A percentile compares a stretch with the other conserved stretches of the same genome.
phyloP scores from a whole-genome alignment of 2,329 filamentous ascomycete genomes.

The Cadophora luteo-olivacea region DNA sequence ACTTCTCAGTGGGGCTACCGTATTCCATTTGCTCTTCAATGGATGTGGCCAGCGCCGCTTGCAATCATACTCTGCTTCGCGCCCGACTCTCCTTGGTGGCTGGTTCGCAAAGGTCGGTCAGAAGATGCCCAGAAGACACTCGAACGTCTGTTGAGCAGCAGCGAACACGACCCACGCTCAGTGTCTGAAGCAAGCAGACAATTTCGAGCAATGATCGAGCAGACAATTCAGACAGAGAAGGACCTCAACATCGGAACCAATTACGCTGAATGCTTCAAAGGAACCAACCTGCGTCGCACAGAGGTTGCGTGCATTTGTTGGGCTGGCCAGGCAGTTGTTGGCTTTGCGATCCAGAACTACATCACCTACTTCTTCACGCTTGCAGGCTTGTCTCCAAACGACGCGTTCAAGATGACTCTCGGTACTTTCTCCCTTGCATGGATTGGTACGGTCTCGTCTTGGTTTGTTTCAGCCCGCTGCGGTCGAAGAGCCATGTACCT shows the following conservation, averaged over 20 bases:
- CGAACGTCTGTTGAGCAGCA: background rate
- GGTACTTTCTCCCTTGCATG: constrained; percentile 54
- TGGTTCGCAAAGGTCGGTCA: background rate
- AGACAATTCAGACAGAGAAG: constrained; percentile 62
- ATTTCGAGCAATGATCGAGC: constrained; percentile 56
- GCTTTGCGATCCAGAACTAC: constrained; percentile 68
- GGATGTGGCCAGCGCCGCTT: constrained; percentile 56
- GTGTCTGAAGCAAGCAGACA: constrained; percentile 45
- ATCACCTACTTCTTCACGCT: constrained; percentile 66
- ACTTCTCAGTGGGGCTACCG: constrained; percentile 55
- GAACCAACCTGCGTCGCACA: constrained; percentile 55
- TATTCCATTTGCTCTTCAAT: constrained; percentile 47
- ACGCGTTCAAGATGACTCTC: constrained; percentile 61
- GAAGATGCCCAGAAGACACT: background rate
- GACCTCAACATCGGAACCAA: constrained; percentile 51
- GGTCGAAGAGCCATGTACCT: constrained; percentile 58
- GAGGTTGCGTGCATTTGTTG: constrained; percentile 64
- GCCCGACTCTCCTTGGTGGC: background rate
- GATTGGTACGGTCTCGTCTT: constrained; percentile 57
- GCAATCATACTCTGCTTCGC: constrained; percentile 52
- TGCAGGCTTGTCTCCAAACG: constrained; percentile 55
- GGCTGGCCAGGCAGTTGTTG: constrained; percentile 66
- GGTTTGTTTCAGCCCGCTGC: constrained; percentile 53
- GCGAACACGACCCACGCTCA: background rate
- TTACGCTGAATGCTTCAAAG: constrained; percentile 57